Evolutionary conservation across 1,139 yeast species (phyloP), one percentile per base, ranked within the genome.

Genomic region (Zygoascus meyerae): DNA sequence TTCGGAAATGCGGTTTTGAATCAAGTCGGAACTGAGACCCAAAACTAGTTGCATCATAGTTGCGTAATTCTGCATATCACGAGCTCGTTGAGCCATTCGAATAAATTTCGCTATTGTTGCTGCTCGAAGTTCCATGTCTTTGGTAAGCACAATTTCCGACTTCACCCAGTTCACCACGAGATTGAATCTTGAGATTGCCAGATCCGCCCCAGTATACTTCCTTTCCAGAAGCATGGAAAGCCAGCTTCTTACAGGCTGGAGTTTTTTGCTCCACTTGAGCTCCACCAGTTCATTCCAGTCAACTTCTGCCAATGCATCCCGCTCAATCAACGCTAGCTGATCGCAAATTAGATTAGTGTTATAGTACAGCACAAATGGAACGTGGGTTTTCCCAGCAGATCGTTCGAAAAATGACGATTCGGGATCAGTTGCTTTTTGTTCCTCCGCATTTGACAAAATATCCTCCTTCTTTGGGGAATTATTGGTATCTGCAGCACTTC

Each of bases 201-300:
- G 68, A 56, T 86, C 87, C 29, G 87, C 81, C 0, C 97, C 96
- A 30, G 81, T 58, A 17, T 56, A 53, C 49, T 75, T 77, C 46
- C 80, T 80, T 55, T 80, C 78, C 1, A 83, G 78, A 43, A 90
- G 70, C 33, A 86, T 74, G 55, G 82, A 85, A 28, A 89, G 69
- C 98, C 98, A 92, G 60, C 94, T 84, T 53, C 81, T 82, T n/a
- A 82, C 82, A 0, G 90, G 83, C 1, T 74, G 55, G 40, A 85
- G 68, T 37, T 79, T 78, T 50, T 77, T 77, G 52, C 77, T 77
- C 89, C 95, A 85, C 49, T 79, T 75, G 54, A 86, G 68, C 56
- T 87, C 94, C 47, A 90, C 74, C 46, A 90, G 72, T 57, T 87
- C 96, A 60, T 82, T 83, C 97, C 97, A 90, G 63, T 90, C 97